Evolutionary conservation across 768 basidiomycete species (phyloP).

Genomic region (Auricularia heimuer): DNA sequence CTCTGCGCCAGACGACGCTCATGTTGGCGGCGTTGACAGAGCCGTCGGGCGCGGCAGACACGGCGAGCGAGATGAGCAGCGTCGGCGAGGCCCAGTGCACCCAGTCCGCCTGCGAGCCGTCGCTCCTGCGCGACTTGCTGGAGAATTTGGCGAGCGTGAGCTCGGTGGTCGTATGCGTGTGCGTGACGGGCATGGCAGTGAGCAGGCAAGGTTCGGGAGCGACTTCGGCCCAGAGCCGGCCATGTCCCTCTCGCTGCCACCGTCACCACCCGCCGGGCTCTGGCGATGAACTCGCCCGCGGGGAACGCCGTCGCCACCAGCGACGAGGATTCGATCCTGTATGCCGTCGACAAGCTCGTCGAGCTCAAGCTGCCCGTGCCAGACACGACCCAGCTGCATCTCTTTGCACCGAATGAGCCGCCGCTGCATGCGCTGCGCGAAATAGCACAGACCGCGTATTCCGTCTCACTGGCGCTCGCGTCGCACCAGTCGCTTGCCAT

Average conservation of each 20-base stretch:
- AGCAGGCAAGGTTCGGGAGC: not conserved
- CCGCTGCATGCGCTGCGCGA: not conserved
- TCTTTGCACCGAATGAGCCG: not conserved
- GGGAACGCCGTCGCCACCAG: not conserved
- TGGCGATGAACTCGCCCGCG: not conserved
- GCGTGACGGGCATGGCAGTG: not conserved
- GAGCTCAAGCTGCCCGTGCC: not conserved
- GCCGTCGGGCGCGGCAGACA: not conserved
- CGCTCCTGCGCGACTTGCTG: not conserved
- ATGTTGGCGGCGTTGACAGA: not conserved
- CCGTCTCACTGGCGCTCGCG: not conserved
- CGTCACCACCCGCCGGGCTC: not conserved
- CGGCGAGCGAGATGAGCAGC: not conserved
- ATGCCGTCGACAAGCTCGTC: not conserved
- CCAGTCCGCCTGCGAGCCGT: slow-evolving; percentile 1
- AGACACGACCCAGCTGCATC: not conserved
- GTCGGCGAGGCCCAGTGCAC: not conserved
- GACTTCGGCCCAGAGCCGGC: not conserved
- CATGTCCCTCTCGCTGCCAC: too few species aligned
- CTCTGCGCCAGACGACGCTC: not conserved
- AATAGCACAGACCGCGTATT: not conserved
- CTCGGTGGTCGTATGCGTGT: not conserved
- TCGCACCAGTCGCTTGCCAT: not conserved
- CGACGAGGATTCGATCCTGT: not conserved
- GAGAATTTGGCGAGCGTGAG: not conserved